Percentiles rank a stretch among this genome's conserved stretches.
phyloP scores from a whole-genome alignment of 2,329 filamentous ascomycete genomes.

The Mariannaea elegans region DNA sequence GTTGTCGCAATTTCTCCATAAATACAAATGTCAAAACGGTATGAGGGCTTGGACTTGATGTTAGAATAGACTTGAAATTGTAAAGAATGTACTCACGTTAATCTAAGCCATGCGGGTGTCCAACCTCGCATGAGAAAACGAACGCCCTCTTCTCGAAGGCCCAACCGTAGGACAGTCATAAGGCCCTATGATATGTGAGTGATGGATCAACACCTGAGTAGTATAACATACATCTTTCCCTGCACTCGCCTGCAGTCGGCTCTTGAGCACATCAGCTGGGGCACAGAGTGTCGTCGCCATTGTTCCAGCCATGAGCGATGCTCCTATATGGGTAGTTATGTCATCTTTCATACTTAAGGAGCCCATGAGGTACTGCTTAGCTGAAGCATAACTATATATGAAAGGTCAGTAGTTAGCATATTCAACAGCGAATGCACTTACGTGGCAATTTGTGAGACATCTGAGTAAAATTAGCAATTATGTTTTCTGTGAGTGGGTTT shows the following conservation, averaged over 20 bases:
- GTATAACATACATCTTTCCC: conserved; percentile 35
- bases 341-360: conserved; percentile 47
- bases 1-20: conserved; percentile 53
- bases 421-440: conserved; percentile 30
- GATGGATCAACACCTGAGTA: background rate
- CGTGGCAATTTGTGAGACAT: conserved; percentile 56
- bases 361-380: conserved; percentile 45
- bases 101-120: conserved; percentile 55
- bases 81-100: conserved; percentile 46
- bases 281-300: conserved; percentile 57
- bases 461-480: conserved; percentile 34
- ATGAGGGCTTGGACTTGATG: conserved; percentile 45
- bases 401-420: background rate
- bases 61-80: background rate
- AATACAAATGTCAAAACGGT: conserved; percentile 57
- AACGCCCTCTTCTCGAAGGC: conserved; percentile 50
- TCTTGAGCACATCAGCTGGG: conserved; percentile 56
- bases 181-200: conserved; percentile 40
- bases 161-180: conserved; percentile 44
- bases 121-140: conserved; percentile 57
- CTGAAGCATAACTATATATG: conserved; percentile 43
- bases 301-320: conserved; percentile 54
- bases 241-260: conserved; percentile 48
- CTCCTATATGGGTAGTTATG: conserved; percentile 50
- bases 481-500: fast-evolving